phyloP scores from a whole-genome alignment of 768 basidiomycete genomes.

The Lactifluus subvellereus region DNA sequence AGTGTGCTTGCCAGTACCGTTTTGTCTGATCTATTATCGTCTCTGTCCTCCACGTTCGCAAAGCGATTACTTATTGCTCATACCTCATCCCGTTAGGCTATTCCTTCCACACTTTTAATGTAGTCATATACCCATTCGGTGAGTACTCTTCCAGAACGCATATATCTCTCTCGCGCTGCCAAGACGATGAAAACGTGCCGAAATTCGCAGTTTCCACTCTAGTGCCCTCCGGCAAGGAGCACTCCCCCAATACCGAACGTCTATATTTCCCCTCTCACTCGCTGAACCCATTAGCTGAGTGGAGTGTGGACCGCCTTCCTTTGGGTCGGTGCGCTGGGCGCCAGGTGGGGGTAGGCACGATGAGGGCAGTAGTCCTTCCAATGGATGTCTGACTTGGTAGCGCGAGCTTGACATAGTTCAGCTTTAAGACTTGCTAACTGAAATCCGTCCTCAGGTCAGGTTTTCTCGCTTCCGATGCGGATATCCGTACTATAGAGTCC shows the following conservation, averaged over 20 bases:
- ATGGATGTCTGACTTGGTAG: conserved; percentile 73
- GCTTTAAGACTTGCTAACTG: neutral
- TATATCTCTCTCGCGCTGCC: conserved; percentile 5
- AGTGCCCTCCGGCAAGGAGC: conserved; percentile 57
- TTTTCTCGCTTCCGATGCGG: neutral
- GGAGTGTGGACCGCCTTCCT: conserved; percentile 57
- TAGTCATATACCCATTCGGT: neutral
- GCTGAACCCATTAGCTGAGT: conserved; percentile 60
- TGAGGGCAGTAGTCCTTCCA: conserved; percentile 71
- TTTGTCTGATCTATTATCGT: conserved; percentile 54
- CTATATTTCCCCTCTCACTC: conserved; percentile 60
- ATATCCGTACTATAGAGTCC: neutral
- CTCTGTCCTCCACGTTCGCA: neutral
- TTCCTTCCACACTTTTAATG: neutral
- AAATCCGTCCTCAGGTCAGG: neutral
- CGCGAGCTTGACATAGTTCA: neutral
- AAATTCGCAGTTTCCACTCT: conserved; percentile 88
- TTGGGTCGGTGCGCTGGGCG: conserved; percentile 58
- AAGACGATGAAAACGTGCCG: conserved; percentile 36
- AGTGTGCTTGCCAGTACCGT: conserved; percentile 89
- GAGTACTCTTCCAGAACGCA: neutral
- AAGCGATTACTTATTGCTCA: neutral
- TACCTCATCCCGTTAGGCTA: neutral
- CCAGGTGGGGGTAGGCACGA: conserved; percentile 65
- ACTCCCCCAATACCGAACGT: conserved; percentile 71